Base-by-base conservation (phyloP, 768 basidiomycete genomes). In the Xanthoconium stramineum region DNA sequence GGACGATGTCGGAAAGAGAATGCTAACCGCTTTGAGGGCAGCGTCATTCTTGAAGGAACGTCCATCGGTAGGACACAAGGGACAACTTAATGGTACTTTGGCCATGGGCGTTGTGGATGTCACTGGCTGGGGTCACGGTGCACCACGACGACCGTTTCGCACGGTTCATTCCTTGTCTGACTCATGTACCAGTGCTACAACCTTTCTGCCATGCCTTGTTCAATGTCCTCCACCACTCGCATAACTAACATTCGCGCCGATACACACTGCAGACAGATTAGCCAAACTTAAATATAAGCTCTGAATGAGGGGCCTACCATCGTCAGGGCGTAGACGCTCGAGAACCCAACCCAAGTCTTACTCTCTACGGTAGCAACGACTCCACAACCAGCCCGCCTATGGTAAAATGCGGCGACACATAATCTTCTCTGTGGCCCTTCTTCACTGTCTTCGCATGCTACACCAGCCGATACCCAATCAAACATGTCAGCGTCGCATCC, bases 161-260 rank as follows among this genome's bases (percentile, higher is more conserved):
- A 33, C 33, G 33, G 33, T 33, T 33, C 33, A 11, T 33, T 55
- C 61, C n/a, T n/a, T n/a, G n/a, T n/a, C n/a, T n/a, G n/a, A n/a
- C n/a, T n/a, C n/a, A n/a, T n/a, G n/a, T n/a, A n/a, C n/a, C n/a
- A n/a, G n/a, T n/a, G n/a, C n/a, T n/a, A n/a, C n/a, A n/a, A n/a
- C n/a, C n/a, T 17, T 33, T 30, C 14, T 44, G 15, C 65, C 57
- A 63, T 28, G 53, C 56, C 12, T 24, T 50, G 5, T 52, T n/a
- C n/a, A n/a, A n/a, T n/a, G n/a, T n/a, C 61, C 39, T 45, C 50
- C 3, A 38, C 50, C 35, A 65, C 47, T 13, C 63, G 52, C 29
- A 64, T 28, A 11, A 62, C 57, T n/a, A 62, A 30, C 44, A 58
- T 48, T 38, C 60, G 64, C 9, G 58, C 47, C 12, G 63, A 64